A percentile compares a stretch with the other conserved stretches of the same genome.
Evolutionary conservation across 140 eudicot genomes (phyloP).

Genomic region (Oenanthe javanica): DNA sequence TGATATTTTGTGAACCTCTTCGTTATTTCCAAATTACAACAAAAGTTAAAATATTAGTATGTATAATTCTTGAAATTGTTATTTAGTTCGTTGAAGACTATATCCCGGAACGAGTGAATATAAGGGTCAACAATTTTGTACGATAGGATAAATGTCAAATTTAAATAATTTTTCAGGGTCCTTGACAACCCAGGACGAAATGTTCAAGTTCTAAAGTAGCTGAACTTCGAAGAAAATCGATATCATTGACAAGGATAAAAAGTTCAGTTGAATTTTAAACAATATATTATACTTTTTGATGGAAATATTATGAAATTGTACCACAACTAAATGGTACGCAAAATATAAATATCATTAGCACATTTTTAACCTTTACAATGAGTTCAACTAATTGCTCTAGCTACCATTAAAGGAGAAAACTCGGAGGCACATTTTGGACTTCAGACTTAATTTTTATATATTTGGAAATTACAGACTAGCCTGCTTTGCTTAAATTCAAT

Average conservation of each 20-base stretch:
- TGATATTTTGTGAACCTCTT: background rate
- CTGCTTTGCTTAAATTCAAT: background rate
- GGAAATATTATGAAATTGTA: too few species aligned
- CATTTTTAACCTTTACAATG: background rate
- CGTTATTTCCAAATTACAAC: background rate
- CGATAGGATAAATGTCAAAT: background rate
- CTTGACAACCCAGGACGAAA: too few species aligned
- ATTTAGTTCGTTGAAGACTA: background rate
- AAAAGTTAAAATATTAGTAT: background rate
- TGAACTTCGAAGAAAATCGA: too few species aligned
- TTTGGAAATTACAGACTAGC: background rate
- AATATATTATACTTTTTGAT: too few species aligned
- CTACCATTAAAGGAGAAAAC: background rate
- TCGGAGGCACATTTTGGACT: background rate
- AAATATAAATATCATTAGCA: background rate
- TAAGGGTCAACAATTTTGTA: background rate
- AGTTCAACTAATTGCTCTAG: background rate
- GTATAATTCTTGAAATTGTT: background rate
- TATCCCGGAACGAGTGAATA: background rate
- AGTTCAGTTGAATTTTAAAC: too few species aligned
- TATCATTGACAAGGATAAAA: too few species aligned
- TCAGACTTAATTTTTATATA: background rate
- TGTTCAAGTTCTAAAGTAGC: too few species aligned
- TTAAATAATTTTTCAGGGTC: background rate
- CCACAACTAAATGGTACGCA: too few species aligned